These are phyloP conservation scores for Clitoria ternatea DNA, from an alignment of 306 rosid species.

Conservation along the genomic window DNA sequence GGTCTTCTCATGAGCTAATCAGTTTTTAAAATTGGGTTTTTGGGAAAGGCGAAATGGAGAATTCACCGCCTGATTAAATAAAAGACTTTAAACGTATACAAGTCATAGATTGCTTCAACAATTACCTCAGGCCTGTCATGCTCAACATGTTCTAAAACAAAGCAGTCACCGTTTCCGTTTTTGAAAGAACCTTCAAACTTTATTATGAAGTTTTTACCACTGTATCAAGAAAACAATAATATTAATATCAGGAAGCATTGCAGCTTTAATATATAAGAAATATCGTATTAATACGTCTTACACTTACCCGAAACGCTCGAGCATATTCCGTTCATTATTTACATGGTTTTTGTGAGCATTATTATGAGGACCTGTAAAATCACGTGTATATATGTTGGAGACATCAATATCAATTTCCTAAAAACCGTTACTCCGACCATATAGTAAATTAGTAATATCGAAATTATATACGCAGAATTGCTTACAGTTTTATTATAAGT, in stretches of 20 bases:
- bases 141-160: constrained; percentile 75
- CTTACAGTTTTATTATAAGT: not conserved
- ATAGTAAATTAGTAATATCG: not conserved
- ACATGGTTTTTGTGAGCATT: constrained; percentile 57
- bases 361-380: constrained; percentile 59
- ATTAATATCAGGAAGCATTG: not conserved
- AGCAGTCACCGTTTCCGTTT: constrained; percentile 48
- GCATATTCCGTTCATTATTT: constrained; percentile 62
- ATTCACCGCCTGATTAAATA: not conserved
- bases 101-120: not conserved
- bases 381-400: constrained; percentile 12
- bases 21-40: constrained; percentile 3
- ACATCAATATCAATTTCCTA: constrained; percentile 1
- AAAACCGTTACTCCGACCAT: not conserved
- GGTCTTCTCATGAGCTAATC: not conserved
- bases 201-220: constrained; percentile 60
- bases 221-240: constrained; percentile 28
- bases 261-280: not conserved
- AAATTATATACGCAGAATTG: not conserved
- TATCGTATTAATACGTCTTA: not conserved
- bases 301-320: constrained; percentile 72
- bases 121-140: constrained; percentile 94
- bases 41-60: not conserved
- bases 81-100: not conserved
- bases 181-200: constrained; percentile 52